A percentile compares a stretch with the other conserved stretches of the same genome.
Evolutionary conservation across 495 filamentous ascomycete species (phyloP).

Genomic region (Gamarada debralockiae): DNA sequence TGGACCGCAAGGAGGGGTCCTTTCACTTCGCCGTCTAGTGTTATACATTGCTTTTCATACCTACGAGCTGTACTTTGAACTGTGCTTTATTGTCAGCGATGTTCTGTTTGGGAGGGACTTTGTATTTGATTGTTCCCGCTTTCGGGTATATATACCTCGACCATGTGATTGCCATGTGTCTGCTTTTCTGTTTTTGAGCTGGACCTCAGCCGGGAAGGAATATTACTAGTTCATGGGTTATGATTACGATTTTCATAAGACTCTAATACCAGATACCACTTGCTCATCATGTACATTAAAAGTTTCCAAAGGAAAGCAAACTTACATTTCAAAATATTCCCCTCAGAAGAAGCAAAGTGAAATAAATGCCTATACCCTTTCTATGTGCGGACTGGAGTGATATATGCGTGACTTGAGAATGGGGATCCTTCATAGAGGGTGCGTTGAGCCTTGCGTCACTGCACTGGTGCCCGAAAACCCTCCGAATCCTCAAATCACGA

Average conservation of each 20-base stretch:
- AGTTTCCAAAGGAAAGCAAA: background rate
- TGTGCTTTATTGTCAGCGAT: background rate
- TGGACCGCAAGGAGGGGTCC: constrained; percentile 7
- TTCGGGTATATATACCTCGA: background rate
- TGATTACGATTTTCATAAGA: too few relatives aligned
- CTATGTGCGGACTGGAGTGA: background rate
- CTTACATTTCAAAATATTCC: background rate
- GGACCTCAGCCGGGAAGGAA: too few relatives aligned
- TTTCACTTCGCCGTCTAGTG: background rate
- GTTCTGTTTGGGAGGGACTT: background rate
- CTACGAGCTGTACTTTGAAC: too few relatives aligned
- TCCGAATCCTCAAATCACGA: constrained; percentile 4
- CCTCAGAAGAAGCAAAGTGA: constrained; percentile 10
- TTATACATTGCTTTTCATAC: background rate
- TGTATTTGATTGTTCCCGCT: background rate
- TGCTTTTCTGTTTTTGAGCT: background rate
- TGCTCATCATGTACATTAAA: background rate
- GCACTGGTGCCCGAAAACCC: constrained; percentile 13
- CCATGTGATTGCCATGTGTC: background rate
- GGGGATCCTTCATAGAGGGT: background rate
- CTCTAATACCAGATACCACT: too few relatives aligned
- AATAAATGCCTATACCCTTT: too few relatives aligned
- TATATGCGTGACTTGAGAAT: background rate
- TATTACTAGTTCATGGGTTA: too few relatives aligned
- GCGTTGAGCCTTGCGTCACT: background rate